Base-by-base conservation (phyloP, 2,329 filamentous ascomycete species). In the Colletotrichum sp. region DNA sequence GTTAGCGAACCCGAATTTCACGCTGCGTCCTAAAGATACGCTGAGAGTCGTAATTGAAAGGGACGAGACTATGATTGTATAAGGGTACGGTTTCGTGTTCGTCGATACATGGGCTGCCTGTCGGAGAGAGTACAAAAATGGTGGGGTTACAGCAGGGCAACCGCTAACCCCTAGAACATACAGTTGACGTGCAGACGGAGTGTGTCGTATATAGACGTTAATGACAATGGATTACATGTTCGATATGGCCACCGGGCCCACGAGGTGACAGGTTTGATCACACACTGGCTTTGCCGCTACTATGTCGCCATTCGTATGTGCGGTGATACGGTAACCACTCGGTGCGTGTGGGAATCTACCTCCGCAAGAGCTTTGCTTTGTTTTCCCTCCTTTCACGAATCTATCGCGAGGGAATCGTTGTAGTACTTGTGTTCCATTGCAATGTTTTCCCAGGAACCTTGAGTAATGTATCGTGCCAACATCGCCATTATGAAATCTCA, bases 1-100 rank as follows among this genome's bases (percentile, higher is more conserved):
- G 62, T 68, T 74, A 2, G 62, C 77, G 16, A 78, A 78, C 22
- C 77, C 77, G 2, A 74, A 77, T 52, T 78, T 78, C 26, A 78
- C 76, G 8, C 68, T 78, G 36, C 36, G 73, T 18, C 77, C 77
- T 5, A 77, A 75, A 60, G 70, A 77, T 7, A 32, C 62, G 3
- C 34, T 78, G 18, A 64, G 68, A 8, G 67, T 78, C 6, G 44
- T 57, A 7, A 62, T 77, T 8, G 44, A 76, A 36, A 71, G 73
- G 48, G 72, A 66, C 18, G 48, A 24, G 26, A 16, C 18, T 48
- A 26, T n/a, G 60, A 28, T 4, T 26, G 9, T 4, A 18, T 16
- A 44, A 32, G 6, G 9, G 8, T 24, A 6, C 6, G 8, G 8
- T 1, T 18, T 28, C n/a, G 22, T 26, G 22, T 22, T 64, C n/a